A percentile compares a stretch with the other conserved stretches of the same genome.
phyloP scores from a whole-genome alignment of 2,329 filamentous ascomycete species.

The Atkinsonella texensis region DNA sequence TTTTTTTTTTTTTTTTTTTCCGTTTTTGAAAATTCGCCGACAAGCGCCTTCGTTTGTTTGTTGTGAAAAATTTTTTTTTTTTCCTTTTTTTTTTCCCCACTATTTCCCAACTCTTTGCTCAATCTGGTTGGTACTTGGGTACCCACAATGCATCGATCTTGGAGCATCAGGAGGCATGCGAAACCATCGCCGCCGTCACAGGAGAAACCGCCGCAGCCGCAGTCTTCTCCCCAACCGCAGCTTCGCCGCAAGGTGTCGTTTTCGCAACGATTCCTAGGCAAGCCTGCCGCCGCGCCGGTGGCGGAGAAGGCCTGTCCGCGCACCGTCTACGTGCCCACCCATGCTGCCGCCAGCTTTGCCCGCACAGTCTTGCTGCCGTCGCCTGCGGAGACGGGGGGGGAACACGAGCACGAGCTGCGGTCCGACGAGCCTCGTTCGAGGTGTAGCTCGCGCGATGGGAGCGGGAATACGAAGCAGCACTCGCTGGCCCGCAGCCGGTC shows the following conservation, averaged over 20 bases:
- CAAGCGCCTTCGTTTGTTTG: too few relatives aligned
- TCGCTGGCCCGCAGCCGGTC: not conserved
- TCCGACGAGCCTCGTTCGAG: not conserved
- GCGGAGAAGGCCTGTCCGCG: not conserved
- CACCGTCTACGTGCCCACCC: slow-evolving; percentile 16
- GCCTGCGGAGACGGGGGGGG: slow-evolving; percentile 11
- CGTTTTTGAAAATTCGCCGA: too few relatives aligned
- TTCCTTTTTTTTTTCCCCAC: too few relatives aligned
- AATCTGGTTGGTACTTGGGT: too few relatives aligned
- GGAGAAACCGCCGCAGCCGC: not conserved
- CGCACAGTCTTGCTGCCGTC: slow-evolving; percentile 9
- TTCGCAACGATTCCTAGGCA: slow-evolving; percentile 4
- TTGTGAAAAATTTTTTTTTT: too few relatives aligned
- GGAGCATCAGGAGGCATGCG: too few relatives aligned
- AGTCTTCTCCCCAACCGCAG: not conserved
- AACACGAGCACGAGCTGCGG: not conserved
- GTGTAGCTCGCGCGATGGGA: too few relatives aligned
- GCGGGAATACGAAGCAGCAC: not conserved
- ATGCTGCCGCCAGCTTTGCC: slow-evolving; percentile 19
- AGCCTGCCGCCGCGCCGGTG: not conserved
- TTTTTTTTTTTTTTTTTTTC: not conserved
- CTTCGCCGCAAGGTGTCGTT: slow-evolving; percentile 6
- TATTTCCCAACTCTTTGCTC: too few relatives aligned
- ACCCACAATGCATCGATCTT: too few relatives aligned
- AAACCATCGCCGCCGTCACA: not conserved